Conservation (phyloP, 192 early-diverging fungal species). For the Rhizophagus sp. region DNA sequence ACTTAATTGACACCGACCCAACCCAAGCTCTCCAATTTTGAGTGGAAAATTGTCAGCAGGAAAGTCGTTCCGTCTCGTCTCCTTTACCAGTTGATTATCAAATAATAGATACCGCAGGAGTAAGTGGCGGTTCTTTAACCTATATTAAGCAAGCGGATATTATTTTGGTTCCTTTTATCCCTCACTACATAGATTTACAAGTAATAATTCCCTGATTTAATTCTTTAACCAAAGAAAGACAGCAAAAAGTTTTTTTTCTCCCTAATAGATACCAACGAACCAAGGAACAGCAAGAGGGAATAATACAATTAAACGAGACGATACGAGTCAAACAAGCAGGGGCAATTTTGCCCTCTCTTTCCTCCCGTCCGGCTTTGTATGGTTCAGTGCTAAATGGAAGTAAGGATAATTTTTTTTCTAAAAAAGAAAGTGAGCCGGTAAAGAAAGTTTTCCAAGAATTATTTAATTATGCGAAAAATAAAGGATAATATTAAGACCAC, state of each 20-base stretch:
- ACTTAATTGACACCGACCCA: too few species aligned
- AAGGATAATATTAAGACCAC: too few species aligned
- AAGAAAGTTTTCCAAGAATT: too few species aligned
- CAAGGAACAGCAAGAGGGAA: background rate
- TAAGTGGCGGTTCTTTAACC: background rate
- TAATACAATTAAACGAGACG: background rate
- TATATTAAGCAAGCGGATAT: background rate
- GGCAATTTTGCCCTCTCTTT: background rate
- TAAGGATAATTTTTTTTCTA: too few species aligned
- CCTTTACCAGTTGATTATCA: background rate
- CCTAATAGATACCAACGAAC: background rate
- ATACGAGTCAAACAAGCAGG: background rate
- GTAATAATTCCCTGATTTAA: conserved; percentile 14
- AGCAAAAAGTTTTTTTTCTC: background rate
- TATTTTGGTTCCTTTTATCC: background rate
- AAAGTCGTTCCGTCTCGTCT: too few species aligned
- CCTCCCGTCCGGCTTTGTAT: background rate
- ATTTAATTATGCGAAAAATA: too few species aligned
- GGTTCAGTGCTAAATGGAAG: too few species aligned
- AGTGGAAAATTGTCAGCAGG: too few species aligned
- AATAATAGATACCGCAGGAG: background rate
- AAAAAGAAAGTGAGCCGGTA: too few species aligned
- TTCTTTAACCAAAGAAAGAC: background rate
- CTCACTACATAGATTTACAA: background rate
- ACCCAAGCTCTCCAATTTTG: too few species aligned